Conservation (phyloP, 2,329 filamentous ascomycete species). For the Fusarium sp. region DNA sequence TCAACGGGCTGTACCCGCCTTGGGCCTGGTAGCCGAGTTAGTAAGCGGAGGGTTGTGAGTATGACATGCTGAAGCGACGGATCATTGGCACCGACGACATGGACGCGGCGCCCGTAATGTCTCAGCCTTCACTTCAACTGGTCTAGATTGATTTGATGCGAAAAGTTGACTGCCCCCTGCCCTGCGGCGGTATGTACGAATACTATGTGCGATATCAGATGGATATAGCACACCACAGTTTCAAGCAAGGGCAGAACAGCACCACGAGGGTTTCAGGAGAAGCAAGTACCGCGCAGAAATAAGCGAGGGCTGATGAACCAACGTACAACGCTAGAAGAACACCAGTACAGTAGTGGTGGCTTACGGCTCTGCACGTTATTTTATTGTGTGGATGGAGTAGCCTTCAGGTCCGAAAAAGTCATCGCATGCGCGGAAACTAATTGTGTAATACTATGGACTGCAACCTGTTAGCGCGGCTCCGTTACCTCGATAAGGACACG, state of each 20-base stretch:
- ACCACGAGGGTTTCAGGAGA: constrained; percentile 16
- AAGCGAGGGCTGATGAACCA: constrained; percentile 5
- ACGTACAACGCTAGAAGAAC: constrained; percentile 26
- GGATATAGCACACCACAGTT: background rate
- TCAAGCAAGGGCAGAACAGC: constrained; percentile 1
- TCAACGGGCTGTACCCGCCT: constrained; percentile 4
- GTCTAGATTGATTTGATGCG: constrained; percentile 14
- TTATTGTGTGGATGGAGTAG: too few relatives aligned
- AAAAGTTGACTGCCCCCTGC: constrained; percentile 10
- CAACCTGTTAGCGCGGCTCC: constrained; percentile 17
- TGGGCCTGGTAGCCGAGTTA: constrained; percentile 34
- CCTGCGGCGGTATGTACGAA: background rate
- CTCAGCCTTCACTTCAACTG: constrained; percentile 32
- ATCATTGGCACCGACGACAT: constrained; percentile 42
- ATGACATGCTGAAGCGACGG: constrained; percentile 41
- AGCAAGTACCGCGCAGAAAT: constrained; percentile 15
- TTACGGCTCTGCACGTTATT: constrained; percentile 6
- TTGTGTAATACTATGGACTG: background rate
- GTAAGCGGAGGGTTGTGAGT: constrained; percentile 11
- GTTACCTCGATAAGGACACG: background rate
- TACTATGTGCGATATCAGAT: background rate
- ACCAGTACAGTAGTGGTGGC: constrained; percentile 18
- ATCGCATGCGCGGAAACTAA: background rate
- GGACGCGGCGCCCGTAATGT: constrained; percentile 44
- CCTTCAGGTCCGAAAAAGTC: background rate